Evolutionary conservation across 2,329 filamentous ascomycete species (phyloP).

Genomic region (Sporothrix luriei): DNA sequence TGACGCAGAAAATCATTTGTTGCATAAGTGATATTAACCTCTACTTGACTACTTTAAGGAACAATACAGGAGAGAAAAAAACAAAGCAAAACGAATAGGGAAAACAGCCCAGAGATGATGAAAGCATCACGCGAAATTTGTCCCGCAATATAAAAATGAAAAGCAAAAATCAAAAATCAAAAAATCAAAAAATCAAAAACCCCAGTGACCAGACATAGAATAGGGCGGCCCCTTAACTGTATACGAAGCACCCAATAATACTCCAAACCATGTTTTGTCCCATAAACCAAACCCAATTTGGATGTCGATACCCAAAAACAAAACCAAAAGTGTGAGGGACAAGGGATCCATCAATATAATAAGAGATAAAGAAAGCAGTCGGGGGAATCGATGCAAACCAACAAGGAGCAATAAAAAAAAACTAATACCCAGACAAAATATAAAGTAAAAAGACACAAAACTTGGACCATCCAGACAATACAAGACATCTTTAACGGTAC

Average conservation of each 20-base stretch:
- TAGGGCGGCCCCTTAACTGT: constrained; percentile 6
- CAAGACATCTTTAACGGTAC: neutral
- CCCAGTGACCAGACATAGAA: neutral
- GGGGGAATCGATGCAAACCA: neutral
- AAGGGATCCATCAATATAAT: neutral
- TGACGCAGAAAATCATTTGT: no score
- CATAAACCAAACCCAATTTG: constrained; percentile 4
- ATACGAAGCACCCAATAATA: neutral
- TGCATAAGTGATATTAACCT: no score
- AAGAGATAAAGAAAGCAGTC: neutral
- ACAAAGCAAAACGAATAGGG: neutral
- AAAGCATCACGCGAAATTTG: no score
- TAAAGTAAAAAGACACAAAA: neutral
- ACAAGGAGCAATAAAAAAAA: neutral
- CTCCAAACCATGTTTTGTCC: constrained; percentile 1
- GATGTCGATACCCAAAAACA: neutral
- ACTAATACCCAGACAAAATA: no score
- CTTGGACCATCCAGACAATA: neutral
- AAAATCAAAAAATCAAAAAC: neutral
- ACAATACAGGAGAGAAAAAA: neutral
- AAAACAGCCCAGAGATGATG: no score
- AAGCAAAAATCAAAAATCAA: neutral
- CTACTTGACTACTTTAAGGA: no score
- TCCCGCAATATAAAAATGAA: neutral
- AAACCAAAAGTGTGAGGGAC: neutral